Evolutionary conservation across 2,329 filamentous ascomycete species (phyloP).

Genomic region (Myrmaecium sp.): DNA sequence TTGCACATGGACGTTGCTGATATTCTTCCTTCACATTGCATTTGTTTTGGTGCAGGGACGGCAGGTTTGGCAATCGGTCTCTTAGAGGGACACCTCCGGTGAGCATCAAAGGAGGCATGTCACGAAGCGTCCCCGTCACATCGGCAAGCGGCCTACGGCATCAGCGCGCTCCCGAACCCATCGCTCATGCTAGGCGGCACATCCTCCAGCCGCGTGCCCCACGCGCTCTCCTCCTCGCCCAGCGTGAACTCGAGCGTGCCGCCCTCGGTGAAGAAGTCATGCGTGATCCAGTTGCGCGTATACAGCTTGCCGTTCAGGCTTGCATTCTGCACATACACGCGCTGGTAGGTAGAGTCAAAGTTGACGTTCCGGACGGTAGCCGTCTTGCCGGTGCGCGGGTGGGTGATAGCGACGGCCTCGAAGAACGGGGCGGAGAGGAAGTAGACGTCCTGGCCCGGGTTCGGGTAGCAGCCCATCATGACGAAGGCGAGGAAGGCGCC

Average conservation of each 20-base stretch:
- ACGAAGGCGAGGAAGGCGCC: constrained; percentile 26
- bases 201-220: constrained; percentile 26
- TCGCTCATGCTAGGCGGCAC: constrained; percentile 20
- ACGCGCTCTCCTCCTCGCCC: constrained; percentile 24
- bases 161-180: too few relatives aligned
- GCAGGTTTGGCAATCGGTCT: too few relatives aligned
- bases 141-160: too few relatives aligned
- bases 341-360: constrained; percentile 24
- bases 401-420: constrained; percentile 21
- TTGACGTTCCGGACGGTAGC: constrained; percentile 24
- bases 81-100: too few relatives aligned
- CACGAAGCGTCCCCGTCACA: too few relatives aligned
- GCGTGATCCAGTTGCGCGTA: constrained; percentile 27
- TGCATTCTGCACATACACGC: constrained; percentile 28
- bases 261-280: constrained; percentile 28
- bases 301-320: constrained; percentile 25
- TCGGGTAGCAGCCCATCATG: constrained; percentile 29
- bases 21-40: too few relatives aligned
- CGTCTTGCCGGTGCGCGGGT: constrained; percentile 22
- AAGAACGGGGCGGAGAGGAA: constrained; percentile 32
- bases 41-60: too few relatives aligned
- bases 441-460: constrained; percentile 31
- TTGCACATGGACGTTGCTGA: too few relatives aligned
- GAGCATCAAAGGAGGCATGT: too few relatives aligned
- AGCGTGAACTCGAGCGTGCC: constrained; percentile 25